Percentiles rank a stretch among this genome's conserved stretches.
phyloP scores from a whole-genome alignment of 805 yeast genomes.

The Naumovozyma castellii region DNA sequence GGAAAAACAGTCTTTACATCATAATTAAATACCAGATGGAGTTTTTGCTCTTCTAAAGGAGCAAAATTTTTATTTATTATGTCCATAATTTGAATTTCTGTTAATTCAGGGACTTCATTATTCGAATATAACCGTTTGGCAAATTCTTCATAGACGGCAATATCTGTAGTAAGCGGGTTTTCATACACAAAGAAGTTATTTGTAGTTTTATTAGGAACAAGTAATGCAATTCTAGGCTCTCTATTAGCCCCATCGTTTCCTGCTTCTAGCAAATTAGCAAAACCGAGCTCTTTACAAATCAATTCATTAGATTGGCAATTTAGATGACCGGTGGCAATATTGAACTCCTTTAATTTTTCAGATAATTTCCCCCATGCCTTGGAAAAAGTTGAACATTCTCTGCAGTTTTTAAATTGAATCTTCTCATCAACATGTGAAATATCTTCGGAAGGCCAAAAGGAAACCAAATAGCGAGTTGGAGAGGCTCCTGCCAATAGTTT shows the following conservation, averaged over 20 bases:
- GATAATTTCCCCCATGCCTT: conserved; percentile 51
- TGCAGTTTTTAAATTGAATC: conserved; percentile 35
- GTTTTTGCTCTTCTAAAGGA: conserved; percentile 12
- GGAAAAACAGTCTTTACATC: conserved; percentile 35
- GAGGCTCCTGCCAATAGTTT: conserved; percentile 43
- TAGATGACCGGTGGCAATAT: conserved; percentile 43
- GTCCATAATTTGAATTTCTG: conserved; percentile 7
- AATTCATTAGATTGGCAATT: conserved; percentile 45
- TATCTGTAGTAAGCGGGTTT: conserved; percentile 17
- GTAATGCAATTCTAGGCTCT: conserved; percentile 38
- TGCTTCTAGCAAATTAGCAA: conserved; percentile 26
- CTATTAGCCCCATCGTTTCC: conserved; percentile 10
- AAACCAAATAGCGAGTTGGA: conserved; percentile 43
- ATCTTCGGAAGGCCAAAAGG: conserved; percentile 56
- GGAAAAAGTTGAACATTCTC: conserved; percentile 42
- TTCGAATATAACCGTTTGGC: conserved; percentile 40
- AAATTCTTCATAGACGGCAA: conserved; percentile 34
- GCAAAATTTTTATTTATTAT: conserved; percentile 10
- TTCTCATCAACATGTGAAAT: conserved; percentile 29
- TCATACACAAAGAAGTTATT: conserved; percentile 21
- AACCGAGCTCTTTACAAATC: conserved; percentile 46
- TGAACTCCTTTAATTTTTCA: conserved; percentile 34
- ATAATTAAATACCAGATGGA: conserved; percentile 46
- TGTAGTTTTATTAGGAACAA: conserved; percentile 39
- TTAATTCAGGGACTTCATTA: conserved; percentile 32